Base-by-base conservation (phyloP, 306 rosid species). In the Dicorynia guianensis region DNA sequence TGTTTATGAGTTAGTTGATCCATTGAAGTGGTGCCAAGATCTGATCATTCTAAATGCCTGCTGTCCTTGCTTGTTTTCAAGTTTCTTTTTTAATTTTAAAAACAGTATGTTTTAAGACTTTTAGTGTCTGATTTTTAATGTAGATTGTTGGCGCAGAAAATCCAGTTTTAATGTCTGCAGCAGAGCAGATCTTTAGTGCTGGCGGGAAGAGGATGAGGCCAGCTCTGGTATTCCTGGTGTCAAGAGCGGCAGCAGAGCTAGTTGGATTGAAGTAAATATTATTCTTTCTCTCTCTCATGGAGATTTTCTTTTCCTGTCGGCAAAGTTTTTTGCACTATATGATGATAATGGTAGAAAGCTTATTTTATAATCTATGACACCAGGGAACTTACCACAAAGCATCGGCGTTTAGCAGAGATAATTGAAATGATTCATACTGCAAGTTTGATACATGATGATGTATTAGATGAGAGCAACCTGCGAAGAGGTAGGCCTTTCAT, bases 141-240 rank as follows among this genome's bases (percentile, higher is more conserved):
- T 80, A 96, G 99, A 85, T 96, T 86, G 97, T 96, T 75, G 99
- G 99, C 4, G 91, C 97, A 77, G 99, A 93, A 79, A 96, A 96
- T 81, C 99, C 99, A 0, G 93, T 91, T 52, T 81, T 96, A 66
- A 87, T 88, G 90, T 88, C 98, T 67, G 98, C 99, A 58, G 99
- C 99, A 14, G 94, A 93, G 82, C 99, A 91, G 88, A 96, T 96
- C 19, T 96, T 96, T 70, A 84, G 97, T 74, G 99, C 99, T 38
- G 99, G 99, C 69, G 99, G 99, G 82, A 96, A 96, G 89, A 91
- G 99, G 84, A 96, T 90, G 97, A 89, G 99, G 80, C 99, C 99
- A 9, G 99, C 99, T 80, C 58, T 96, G 70, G 97, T 93, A 67
- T 96, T 96, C 84, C 74, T 96, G 65, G 98, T 93, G 66, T 90